Conservation (phyloP, 495 filamentous ascomycete genomes). For the Penicillium paxilli region DNA sequence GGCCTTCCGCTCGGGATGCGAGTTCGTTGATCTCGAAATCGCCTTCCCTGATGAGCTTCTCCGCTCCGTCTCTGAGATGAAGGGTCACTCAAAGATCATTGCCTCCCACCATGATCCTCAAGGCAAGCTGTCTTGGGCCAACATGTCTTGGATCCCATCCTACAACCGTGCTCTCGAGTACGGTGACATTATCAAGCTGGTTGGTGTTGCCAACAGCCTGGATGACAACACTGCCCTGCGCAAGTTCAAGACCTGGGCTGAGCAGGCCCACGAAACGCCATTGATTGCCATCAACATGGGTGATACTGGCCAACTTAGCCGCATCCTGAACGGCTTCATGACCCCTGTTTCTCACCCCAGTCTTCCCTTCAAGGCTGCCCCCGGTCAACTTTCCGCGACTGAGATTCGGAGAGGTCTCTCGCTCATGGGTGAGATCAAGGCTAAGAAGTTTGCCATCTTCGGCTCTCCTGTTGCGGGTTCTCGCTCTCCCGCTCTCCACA, state of each 20-base stretch:
- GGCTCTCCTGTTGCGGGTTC: conserved; percentile 80
- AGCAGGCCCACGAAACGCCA: conserved; percentile 68
- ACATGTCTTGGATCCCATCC: conserved; percentile 81
- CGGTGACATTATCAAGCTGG: conserved; percentile 92
- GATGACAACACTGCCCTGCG: conserved; percentile 85
- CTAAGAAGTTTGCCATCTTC: conserved; percentile 81
- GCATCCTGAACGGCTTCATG: conserved; percentile 89
- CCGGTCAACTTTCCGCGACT: conserved; percentile 87
- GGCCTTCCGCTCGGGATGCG: conserved; percentile 79
- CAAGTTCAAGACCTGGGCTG: conserved; percentile 78
- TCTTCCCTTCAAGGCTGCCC: conserved; percentile 88
- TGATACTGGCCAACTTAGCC: conserved; percentile 78
- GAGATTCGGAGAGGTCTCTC: conserved; percentile 81
- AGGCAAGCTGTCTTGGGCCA: conserved; percentile 78
- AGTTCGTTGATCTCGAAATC: conserved; percentile 94
- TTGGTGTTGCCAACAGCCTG: conserved; percentile 74
- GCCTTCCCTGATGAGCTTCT: conserved; percentile 76
- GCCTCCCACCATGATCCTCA: conserved; percentile 92
- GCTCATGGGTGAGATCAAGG: conserved; percentile 75
- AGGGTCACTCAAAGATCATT: conserved; percentile 78
- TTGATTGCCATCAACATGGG: conserved; percentile 98
- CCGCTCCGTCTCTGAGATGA: conserved; percentile 62
- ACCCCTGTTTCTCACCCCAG: conserved; percentile 92
- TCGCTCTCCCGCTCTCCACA: conserved; percentile 86
- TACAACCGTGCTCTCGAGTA: conserved; percentile 85